Base-by-base conservation (phyloP, 2,329 filamentous ascomycete genomes). In the Beauveria rudraprayagi region DNA sequence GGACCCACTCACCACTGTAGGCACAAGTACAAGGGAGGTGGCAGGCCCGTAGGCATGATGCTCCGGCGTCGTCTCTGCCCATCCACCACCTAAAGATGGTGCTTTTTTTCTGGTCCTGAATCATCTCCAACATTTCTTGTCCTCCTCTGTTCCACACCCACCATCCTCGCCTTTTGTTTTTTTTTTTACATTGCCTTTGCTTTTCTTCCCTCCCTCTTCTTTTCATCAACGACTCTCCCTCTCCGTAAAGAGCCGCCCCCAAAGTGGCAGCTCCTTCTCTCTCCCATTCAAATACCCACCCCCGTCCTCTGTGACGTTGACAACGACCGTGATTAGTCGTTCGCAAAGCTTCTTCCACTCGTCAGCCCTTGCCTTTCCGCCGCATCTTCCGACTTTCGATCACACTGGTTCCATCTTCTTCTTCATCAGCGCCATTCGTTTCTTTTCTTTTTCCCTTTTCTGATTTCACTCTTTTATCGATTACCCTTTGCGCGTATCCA, bases 81-180 rank as follows among this genome's bases (percentile, higher is more conserved):
- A 28, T 56, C 44, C 37, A 46, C 40, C 34, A 37, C 43, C 48
- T 37, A 51, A 52, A 37, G 41, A 52, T 46, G 50, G 41, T 54
- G 14, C 58, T 53, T 60, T 54, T 60, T 43, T 48, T 51, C 40
- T 53, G 41, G 58, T 40, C 50, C 28, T 48, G 58, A 60, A 54
- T 60, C 58, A 55, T 50, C 22, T 37, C 26, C 37, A 43, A 53
- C 48, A 16, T 46, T 34, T 54, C 19, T 60, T 54, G 50, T 40
- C 48, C 58, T 60, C 58, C 26, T 53, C 58, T 59, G n/a, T 52
- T 46, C 41, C 56, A 60, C 48, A 58, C 50, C 50, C 58, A 54
- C 41, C 50, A 60, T 53, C 50, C 48, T 50, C 43, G 34, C 46
- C 62, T 7, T 43, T 26, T 56, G 30, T 19, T 48, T 37, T 26